Evolutionary conservation across 2,329 filamentous ascomycete genomes (phyloP), one percentile per base, ranked within the genome.

Genomic region (Fusarium incarnatum): DNA sequence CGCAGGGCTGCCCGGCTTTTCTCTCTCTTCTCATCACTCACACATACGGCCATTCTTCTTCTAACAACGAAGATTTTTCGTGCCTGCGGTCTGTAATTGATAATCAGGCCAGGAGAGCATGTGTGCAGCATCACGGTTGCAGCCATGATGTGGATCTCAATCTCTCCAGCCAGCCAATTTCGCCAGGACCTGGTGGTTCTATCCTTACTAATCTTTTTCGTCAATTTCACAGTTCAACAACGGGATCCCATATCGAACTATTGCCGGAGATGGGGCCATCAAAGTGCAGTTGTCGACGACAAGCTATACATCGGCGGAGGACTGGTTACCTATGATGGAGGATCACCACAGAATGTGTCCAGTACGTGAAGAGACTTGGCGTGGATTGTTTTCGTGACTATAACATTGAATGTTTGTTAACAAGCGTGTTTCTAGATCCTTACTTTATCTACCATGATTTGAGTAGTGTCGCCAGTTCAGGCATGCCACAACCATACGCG

Each of bases 281-380:
- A 89, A 75, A 87, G 87, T 10, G 83, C 88, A 9, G 81, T 89
- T 12, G 82, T 91, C 47, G 87, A 89, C 74, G 78, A 84, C 44
- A 85, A 83, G 66, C 79, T 91, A 22, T 91, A 88, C 74, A 87
- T 91, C 55, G 88, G 91, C 72, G 89, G 89, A 40, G 88, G 88
- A 7, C 79, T 86, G 56, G 75, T 90, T 28, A 85, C 87, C 71
- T 89, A 85, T 78, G 86, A 83, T 69, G 82, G 85, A 4, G 77
- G 82, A 44, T 83, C 84, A 69, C 79, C 82, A 2, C 76, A 77
- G 18, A 89, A 89, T 68, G 85, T 86, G 70, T 85, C 87, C 22
- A 90, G 88, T 89, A 80, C 58, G 85, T 81, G 44, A 37, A 40
- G n/a, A 40, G 22, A 28, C 37, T 44, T 49, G 25, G 12, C 41